Conservation (phyloP, 805 yeast species). For the Spathaspora passalidarum region DNA sequence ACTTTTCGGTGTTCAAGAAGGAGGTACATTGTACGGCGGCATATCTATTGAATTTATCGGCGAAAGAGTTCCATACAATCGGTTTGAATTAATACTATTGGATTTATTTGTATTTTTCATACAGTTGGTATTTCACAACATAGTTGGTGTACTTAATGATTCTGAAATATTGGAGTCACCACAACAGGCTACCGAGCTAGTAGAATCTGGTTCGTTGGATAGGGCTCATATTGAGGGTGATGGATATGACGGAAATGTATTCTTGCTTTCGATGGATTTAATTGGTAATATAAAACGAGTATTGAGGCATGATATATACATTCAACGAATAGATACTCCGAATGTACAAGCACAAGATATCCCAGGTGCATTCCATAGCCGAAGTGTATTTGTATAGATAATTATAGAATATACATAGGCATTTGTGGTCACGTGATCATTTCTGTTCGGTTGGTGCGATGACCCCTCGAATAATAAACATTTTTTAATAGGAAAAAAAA, state of each 20-base stretch:
- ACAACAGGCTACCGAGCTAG: neutral
- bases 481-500: neutral
- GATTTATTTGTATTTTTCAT: slow-evolving; percentile 24
- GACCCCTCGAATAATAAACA: neutral
- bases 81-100: slow-evolving; percentile 22
- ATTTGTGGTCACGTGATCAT: neutral
- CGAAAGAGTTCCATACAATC: slow-evolving; percentile 27
- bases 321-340: neutral
- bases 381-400: neutral
- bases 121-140: slow-evolving; percentile 31
- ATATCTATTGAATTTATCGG: slow-evolving; percentile 38
- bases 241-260: slow-evolving; percentile 40
- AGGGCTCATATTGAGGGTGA: slow-evolving; percentile 23
- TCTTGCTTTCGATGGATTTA: slow-evolving; percentile 25
- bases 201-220: slow-evolving; percentile 8
- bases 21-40: slow-evolving; percentile 29
- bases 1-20: slow-evolving; percentile 22
- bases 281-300: slow-evolving; percentile 13
- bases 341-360: neutral
- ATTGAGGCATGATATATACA: slow-evolving; percentile 3
- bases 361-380: slow-evolving; percentile 2
- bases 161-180: slow-evolving; percentile 20
- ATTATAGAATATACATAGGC: neutral
- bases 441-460: neutral
- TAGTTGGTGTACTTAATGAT: slow-evolving; percentile 32